Base-by-base conservation (phyloP, 352 stramenopile species). In the Globisporangium echinulatum region DNA sequence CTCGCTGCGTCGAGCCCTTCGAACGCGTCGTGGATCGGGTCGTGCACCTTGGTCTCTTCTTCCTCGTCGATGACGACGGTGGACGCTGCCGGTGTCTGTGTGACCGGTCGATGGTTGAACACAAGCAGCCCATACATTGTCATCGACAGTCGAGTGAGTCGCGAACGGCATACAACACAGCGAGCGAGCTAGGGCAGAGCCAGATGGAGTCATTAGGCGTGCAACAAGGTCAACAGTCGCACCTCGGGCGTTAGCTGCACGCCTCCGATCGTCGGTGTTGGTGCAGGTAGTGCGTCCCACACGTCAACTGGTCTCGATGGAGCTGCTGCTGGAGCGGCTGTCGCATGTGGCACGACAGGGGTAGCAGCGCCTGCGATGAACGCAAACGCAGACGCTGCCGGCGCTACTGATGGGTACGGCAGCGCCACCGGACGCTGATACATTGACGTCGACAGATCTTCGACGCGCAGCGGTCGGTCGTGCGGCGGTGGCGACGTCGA, bases 1-100 rank as follows among this genome's bases (percentile, higher is more conserved):
- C 7, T 13, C 40, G 40, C 7, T 44, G 82, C 62, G 17, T 52
- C 67, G 11, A 87, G 63, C 9, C 75, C 85, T 82, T 92, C 81
- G 49, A 94, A 94, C 0, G 85, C 81, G 64, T 92, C 85, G 56
- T 90, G 80, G 67, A 94, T 90, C 15, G 72, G 79, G 58, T 94
- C 85, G 8, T 68, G 68, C 5, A 72, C 39, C 58, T 78, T 61
- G 40, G 11, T 44, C n/a, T 74, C 55, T 40, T 76, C 63, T 49
- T 6, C 33, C 19, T 48, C 19, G 36, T 46, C 25, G 25, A 25
- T 25, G 25, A 25, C 25, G 25, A 25, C 25, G 25, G 25, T 25
- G 25, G 25, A 25, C 25, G 25, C 25, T 25, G 25, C 25, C 2
- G 25, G 25, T 25, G 25, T 25, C 25, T 25, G 25, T 25, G 25